phyloP scores from a whole-genome alignment of 805 yeast genomes.

The Saccharomycopsis vini region DNA sequence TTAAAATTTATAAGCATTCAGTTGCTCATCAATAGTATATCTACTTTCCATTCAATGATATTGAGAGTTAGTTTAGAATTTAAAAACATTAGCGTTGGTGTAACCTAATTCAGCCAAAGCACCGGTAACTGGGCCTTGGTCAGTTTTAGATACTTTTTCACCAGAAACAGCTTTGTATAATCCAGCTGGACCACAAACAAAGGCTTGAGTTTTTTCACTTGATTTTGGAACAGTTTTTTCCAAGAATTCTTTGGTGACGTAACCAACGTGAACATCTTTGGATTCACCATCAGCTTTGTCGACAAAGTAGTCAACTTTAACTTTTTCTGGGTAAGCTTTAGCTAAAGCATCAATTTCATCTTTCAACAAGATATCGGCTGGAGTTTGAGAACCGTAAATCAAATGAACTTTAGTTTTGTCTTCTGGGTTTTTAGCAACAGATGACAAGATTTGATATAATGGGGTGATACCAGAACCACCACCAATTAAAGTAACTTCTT shows the following conservation, averaged over 20 bases:
- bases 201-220: conserved; percentile 59
- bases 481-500: conserved; percentile 74
- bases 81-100: conserved; percentile 79
- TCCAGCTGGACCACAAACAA: conserved; percentile 94
- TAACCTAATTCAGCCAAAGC: conserved; percentile 81
- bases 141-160: conserved; percentile 70
- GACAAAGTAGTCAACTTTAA: conserved; percentile 69
- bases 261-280: conserved; percentile 57
- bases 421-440: conserved; percentile 65
- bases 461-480: conserved; percentile 99
- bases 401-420: conserved; percentile 86
- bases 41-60: too few relatives aligned
- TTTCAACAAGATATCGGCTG: conserved; percentile 74
- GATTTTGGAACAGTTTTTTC: conserved; percentile 55
- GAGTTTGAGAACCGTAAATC: conserved; percentile 70
- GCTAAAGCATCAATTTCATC: conserved; percentile 66
- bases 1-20: too few relatives aligned
- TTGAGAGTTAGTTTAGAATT: conserved; percentile 55
- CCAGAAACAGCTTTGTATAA: conserved; percentile 86
- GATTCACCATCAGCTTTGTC: conserved; percentile 46
- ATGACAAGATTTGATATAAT: conserved; percentile 75
- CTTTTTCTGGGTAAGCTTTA: conserved; percentile 63
- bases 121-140: conserved; percentile 93
- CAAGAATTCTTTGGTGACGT: conserved; percentile 68
- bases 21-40: too few relatives aligned